Base-by-base conservation (phyloP, 2,329 filamentous ascomycete species). In the Aspergillus brasiliensis region DNA sequence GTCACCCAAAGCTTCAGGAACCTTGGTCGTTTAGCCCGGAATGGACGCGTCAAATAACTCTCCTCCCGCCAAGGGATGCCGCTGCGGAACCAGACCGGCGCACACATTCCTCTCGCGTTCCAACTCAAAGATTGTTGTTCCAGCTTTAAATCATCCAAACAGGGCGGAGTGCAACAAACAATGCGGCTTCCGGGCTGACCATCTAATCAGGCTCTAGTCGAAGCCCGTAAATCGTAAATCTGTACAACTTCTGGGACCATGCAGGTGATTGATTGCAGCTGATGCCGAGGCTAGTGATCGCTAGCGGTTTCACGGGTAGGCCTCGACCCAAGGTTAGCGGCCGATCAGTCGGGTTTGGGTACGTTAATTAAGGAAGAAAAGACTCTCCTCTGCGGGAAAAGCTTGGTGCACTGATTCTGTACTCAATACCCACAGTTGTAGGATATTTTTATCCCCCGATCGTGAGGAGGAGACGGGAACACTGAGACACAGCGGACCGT, bases 11-110 rank as follows among this genome's bases (percentile, higher is more conserved):
- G 31, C 31, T 34, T 34, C 10, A 34, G 11, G 31, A 34, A 34
- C 31, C 31, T 13, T 34, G 31, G 11, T 5, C 31, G 2, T 34
- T 4, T 5, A 5, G 31, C 31, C 31, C 31, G 40, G 38, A 55
- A 55, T 42, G 52, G 52, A 55, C 52, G 52, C 52, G 52, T 55
- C 52, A 46, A 55, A 55, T 55, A 55, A 28, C 38, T 54, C 38
- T 54, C 38, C 23, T 17, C 6, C 28, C 4, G 38, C 38, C 23
- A 55, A 42, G 52, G 51, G 28, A 15, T 4, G 11, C 10, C 37
- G 13, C 15, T 2, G 17, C 19, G 17, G 17, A 13, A 23, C 8
- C 27, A 21, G 49, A 21, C 23, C 19, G 21, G 17, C 34, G 34
- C 31, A 38, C 49, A 52, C 51, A 52, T 52, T 52, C 51, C 13